phyloP scores from a whole-genome alignment of 1,284 basidiomycete genomes.

The Ceratobasidium sp. region DNA sequence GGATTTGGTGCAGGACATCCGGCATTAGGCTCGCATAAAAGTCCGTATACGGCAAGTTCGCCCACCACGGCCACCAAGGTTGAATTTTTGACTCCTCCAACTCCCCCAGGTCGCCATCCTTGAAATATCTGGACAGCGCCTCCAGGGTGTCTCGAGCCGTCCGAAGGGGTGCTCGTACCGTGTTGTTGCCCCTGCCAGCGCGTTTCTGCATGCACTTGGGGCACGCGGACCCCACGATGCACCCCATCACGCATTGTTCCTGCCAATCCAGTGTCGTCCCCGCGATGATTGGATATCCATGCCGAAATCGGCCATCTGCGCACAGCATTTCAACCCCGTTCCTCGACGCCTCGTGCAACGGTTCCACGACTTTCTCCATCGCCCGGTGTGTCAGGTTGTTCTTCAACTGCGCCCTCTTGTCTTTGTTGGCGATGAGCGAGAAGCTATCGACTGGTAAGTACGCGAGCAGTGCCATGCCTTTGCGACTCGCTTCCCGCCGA shows the following conservation, averaged over 20 bases:
- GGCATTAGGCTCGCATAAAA: constrained; percentile 53
- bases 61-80: constrained; percentile 52
- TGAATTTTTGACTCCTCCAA: not conserved
- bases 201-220: not conserved
- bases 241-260: constrained; percentile 49
- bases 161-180: not conserved
- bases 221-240: constrained; percentile 33
- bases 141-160: not conserved
- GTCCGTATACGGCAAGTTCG: constrained; percentile 51
- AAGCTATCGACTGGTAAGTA: constrained; percentile 45
- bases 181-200: constrained; percentile 16
- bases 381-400: constrained; percentile 49
- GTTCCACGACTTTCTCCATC: constrained; percentile 24
- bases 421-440: not conserved
- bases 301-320: constrained; percentile 42
- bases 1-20: constrained; percentile 56
- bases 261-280: constrained; percentile 50
- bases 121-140: not conserved
- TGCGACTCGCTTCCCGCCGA: constrained; percentile 12
- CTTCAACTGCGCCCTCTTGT: not conserved
- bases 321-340: constrained; percentile 47
- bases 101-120: not conserved
- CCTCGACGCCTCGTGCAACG: constrained; percentile 44
- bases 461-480: constrained; percentile 35
- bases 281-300: constrained; percentile 46